Evolutionary conservation across 805 yeast genomes (phyloP).

Genomic region (Suhomyces sp.): DNA sequence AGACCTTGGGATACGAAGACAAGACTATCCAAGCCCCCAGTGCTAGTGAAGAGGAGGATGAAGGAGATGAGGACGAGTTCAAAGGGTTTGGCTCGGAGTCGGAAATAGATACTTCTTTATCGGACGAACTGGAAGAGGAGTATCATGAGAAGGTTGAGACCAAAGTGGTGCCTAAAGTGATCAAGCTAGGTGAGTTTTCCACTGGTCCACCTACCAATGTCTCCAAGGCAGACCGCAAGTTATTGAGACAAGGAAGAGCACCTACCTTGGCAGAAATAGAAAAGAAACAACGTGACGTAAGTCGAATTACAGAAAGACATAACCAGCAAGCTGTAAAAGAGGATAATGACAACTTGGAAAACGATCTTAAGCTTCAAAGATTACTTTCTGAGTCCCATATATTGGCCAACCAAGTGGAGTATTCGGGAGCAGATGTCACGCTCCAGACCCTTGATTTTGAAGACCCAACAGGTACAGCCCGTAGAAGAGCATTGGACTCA

Average conservation of each 20-base stretch:
- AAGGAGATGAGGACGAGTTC: constrained; percentile 17
- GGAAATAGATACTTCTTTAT: background rate
- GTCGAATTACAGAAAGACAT: constrained; percentile 33
- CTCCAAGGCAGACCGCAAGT: constrained; percentile 49
- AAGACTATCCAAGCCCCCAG: constrained; percentile 18
- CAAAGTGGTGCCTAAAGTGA: constrained; percentile 40
- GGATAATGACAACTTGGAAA: constrained; percentile 53
- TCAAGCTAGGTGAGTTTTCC: constrained; percentile 43
- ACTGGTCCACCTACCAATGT: constrained; percentile 20
- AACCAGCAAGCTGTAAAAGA: constrained; percentile 36
- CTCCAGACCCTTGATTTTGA: constrained; percentile 59
- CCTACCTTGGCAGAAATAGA: constrained; percentile 41
- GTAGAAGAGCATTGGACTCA: constrained; percentile 60
- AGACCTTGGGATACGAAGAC: constrained; percentile 52
- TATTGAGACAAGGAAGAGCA: constrained; percentile 60
- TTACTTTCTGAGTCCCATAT: constrained; percentile 72
- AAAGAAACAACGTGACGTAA: constrained; percentile 20
- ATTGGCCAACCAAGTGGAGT: constrained; percentile 38
- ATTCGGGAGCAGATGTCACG: constrained; percentile 69
- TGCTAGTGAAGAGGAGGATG: constrained; percentile 10
- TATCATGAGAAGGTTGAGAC: constrained; percentile 8
- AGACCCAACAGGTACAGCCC: constrained; percentile 64
- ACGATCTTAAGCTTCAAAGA: constrained; percentile 71
- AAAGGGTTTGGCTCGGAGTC: background rate
- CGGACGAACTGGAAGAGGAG: background rate